Base-by-base conservation (phyloP, 202 grass and related monocot genomes). In the Alloteropsis angusta region DNA sequence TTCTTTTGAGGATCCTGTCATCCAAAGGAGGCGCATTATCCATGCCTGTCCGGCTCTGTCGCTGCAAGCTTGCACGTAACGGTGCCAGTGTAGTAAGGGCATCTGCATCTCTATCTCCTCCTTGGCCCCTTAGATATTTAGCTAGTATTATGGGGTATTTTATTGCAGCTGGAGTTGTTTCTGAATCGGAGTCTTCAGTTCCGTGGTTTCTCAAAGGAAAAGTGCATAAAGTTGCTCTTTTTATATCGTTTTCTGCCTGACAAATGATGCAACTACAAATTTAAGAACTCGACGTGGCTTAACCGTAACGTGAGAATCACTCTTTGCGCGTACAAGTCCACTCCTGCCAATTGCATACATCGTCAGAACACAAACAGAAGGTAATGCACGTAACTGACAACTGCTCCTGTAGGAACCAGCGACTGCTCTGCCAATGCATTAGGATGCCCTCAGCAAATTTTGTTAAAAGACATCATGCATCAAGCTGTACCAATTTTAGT, bases 11-110 rank as follows among this genome's bases (percentile, higher is more conserved):
- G 4, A 56, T 25, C 53, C 21, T 58, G 23, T 23, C 5, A 58
- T 58, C 22, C 55, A 28, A 28, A 23, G 22, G 28, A 14, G 55
- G 23, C 11, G 22, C 28, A 44, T 47, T 53, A 52, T 55, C 48
- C 32, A 54, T 57, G 19, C 12, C 71, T 4, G 36, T 18, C 52
- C 12, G 71, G 2, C 52, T 58, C 41, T 16, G 28, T 47, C 57
- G 38, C 34, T 62, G 57, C 73, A 76, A 76, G 41, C 15, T 76
- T 76, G 56, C 72, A 62, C 73, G 56, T 62, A 62, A 62, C 19
- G 5, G 9, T 60, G 56, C 73, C 14, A 36, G 39, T 76, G 25
- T 32, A 76, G 23, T 47, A 13, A 46, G 4, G 39, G 53, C 1
- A 56, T 53, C 22, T n/a, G n/a, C n/a, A n/a, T n/a, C n/a, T n/a